Evolutionary conservation across 768 basidiomycete species (phyloP), one percentile per base, ranked within the genome.

Genomic region (Filobasidium wieringae): DNA sequence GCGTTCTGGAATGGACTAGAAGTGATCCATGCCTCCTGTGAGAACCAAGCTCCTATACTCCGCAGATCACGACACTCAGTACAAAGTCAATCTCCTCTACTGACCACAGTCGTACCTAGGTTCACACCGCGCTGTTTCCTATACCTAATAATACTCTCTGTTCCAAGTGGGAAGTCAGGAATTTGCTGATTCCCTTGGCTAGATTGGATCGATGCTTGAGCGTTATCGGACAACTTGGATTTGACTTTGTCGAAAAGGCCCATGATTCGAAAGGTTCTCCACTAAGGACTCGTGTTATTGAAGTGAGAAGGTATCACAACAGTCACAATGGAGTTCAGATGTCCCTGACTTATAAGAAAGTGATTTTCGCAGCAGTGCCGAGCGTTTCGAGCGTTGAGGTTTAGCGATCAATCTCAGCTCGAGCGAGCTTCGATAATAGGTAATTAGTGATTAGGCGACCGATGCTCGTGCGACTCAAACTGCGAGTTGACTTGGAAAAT

Each of bases 71-170:
- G 8, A n/a, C n/a, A n/a, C n/a, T n/a, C n/a, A 39, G 24, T 41
- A 4, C 8, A 27, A 24, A 11, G 22, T 7, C 3, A 27, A 6
- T 5, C 22, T 19, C 15, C 4, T 15, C 4, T 17, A 22, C 36
- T 43, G 22, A 60, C 39, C 19, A 58, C 50, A 19, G 30, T 29
- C 29, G 56, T 31, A 83, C 87, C 87, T 9, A 89, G 79, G 70
- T 89, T 89, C 5, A 88, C 82, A n/a, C 87, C 87, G 53, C 82
- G 78, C 64, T 86, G 86, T 66, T 82, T 84, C 62, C 87, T 79
- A 73, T 81, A 84, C 34, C 80, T 77, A 64, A 81, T 78, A 45
- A 80, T 59, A 39, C 76, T 74, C 81, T 79, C 47, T 9, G 56
- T 50, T 33, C 53, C 58, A 14, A 45, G 50, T 40, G 57, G 59